Conservation (phyloP, 805 yeast species). For the Hanseniaspora taiwanica region DNA sequence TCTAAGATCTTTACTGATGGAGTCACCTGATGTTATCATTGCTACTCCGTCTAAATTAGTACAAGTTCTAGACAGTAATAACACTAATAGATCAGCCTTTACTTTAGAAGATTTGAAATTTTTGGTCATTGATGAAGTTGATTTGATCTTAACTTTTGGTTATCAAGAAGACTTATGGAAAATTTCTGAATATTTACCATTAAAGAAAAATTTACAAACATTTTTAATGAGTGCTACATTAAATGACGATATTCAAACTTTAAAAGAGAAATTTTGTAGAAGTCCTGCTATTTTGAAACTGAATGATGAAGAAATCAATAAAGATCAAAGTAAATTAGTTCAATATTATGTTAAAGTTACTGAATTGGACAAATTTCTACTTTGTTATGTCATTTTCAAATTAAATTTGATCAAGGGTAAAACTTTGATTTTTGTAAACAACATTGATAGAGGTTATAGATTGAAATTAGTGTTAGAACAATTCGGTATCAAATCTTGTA, state of each 20-base stretch:
- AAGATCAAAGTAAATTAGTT: constrained; percentile 44
- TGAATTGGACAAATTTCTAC: constrained; percentile 83
- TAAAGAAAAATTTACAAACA: constrained; percentile 66
- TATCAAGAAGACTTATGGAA: constrained; percentile 71
- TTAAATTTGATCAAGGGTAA: constrained; percentile 81
- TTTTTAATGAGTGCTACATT: constrained; percentile 95
- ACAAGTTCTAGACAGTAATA: constrained; percentile 30
- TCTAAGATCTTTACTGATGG: constrained; percentile 51
- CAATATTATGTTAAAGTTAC: constrained; percentile 80
- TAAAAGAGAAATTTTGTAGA: constrained; percentile 70
- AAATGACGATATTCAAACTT: constrained; percentile 66
- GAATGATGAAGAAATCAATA: constrained; percentile 49
- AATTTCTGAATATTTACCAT: constrained; percentile 52
- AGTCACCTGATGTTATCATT: constrained; percentile 67
- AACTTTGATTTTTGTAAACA: constrained; percentile 80
- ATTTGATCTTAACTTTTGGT: constrained; percentile 79
- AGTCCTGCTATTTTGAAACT: constrained; percentile 70
- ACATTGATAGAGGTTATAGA: constrained; percentile 90
- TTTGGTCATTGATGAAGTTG: constrained; percentile 90
- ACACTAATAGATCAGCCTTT: constrained; percentile 29
- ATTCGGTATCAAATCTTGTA: constrained; percentile 82
- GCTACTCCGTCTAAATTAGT: constrained; percentile 79
- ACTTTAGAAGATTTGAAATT: constrained; percentile 46
- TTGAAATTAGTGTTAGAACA: constrained; percentile 84
- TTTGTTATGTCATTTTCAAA: constrained; percentile 86